Conservation (phyloP, 495 filamentous ascomycete genomes). For the Pseudotulostoma volvatum region DNA sequence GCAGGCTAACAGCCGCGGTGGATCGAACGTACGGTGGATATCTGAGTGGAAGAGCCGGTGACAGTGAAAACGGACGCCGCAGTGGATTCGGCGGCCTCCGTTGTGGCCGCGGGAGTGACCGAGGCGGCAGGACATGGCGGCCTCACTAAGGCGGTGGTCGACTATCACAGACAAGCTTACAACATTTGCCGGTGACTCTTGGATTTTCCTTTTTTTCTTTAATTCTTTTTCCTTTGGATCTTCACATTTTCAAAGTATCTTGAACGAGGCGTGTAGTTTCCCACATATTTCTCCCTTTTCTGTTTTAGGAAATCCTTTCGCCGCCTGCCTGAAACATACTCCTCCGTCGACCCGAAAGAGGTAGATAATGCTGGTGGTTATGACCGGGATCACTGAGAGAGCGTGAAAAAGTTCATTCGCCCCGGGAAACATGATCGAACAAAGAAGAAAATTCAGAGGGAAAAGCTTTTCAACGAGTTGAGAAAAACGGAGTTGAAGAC, state of each 20-base stretch:
- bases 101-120: constrained; percentile 35
- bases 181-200: constrained; percentile 32
- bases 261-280: constrained; percentile 6
- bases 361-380: too few relatives aligned
- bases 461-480: too few relatives aligned
- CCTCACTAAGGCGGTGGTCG: constrained; percentile 31
- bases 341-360: too few relatives aligned
- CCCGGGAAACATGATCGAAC: too few relatives aligned
- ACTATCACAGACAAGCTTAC: constrained; percentile 34
- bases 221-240: constrained; percentile 10
- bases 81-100: constrained; percentile 50
- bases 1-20: constrained; percentile 48
- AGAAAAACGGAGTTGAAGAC: too few relatives aligned
- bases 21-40: constrained; percentile 47
- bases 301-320: not conserved
- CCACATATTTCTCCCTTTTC: too few relatives aligned
- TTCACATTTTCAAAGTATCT: constrained; percentile 5
- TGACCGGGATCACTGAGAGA: too few relatives aligned
- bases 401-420: too few relatives aligned
- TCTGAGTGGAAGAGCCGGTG: constrained; percentile 60
- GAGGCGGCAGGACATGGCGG: constrained; percentile 33
- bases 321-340: too few relatives aligned
- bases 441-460: too few relatives aligned
- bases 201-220: constrained; percentile 7
- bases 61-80: constrained; percentile 52